phyloP scores from a whole-genome alignment of 305 asterid species.

The Rubia balearica region DNA sequence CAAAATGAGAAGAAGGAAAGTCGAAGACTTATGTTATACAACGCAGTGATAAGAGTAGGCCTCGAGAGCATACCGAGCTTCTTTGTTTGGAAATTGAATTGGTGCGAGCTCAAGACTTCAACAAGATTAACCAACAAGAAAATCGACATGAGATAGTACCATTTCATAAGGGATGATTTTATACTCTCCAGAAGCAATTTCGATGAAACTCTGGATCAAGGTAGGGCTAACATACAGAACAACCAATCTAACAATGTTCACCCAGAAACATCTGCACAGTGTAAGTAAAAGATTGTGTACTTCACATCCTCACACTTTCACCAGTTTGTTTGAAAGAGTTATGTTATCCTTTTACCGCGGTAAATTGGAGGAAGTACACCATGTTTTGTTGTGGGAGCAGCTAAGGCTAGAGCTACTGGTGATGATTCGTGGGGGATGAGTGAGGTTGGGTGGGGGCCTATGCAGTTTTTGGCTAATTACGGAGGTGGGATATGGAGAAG shows the following conservation, averaged over 20 bases:
- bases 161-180: conserved; percentile 23
- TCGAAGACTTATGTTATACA: conserved; percentile 50
- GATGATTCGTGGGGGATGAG: too few relatives aligned
- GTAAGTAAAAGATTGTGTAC: conserved; percentile 1
- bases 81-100: conserved; percentile 45
- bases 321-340: too few relatives aligned
- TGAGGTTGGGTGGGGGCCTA: too few relatives aligned
- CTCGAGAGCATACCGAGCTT: conserved; percentile 61
- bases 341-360: too few relatives aligned
- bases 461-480: too few relatives aligned
- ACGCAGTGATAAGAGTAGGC: conserved; percentile 35
- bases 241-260: conserved; percentile 18
- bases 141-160: conserved; percentile 30
- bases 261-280: conserved; percentile 53
- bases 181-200: neutral
- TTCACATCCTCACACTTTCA: too few relatives aligned
- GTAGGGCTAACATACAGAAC: too few relatives aligned
- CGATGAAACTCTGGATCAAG: too few relatives aligned
- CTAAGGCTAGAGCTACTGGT: too few relatives aligned
- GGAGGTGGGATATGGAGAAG: too few relatives aligned
- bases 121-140: conserved; percentile 37
- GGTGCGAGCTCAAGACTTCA: conserved; percentile 52
- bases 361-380: too few relatives aligned
- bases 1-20: conserved; percentile 48
- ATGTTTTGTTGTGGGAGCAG: too few relatives aligned